phyloP scores from a whole-genome alignment of 2,329 filamentous ascomycete species.

The Colletotrichum graminicola region DNA sequence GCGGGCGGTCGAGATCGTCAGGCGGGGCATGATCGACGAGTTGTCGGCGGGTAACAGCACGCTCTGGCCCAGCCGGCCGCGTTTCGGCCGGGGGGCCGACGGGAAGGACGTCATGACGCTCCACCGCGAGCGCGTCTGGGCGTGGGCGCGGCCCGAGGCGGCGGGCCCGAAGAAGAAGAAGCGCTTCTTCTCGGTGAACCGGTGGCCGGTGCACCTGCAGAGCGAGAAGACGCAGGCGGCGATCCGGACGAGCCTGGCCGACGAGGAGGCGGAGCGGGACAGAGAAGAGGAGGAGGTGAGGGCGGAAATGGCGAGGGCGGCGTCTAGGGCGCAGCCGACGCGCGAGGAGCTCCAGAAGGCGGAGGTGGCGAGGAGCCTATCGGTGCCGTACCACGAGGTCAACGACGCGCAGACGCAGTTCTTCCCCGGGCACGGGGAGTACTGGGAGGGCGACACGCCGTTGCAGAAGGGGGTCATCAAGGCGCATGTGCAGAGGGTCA shows the following conservation, averaged over 20 bases:
- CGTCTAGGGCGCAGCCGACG: slow-evolving; percentile 16
- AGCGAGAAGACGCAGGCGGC: slow-evolving; percentile 46
- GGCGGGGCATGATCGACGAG: slow-evolving; percentile 58
- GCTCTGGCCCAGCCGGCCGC: slow-evolving; percentile 54
- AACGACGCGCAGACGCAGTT: slow-evolving; percentile 42
- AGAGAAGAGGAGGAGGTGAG: background rate
- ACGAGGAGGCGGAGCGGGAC: slow-evolving; percentile 4
- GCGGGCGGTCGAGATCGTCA: slow-evolving; percentile 42
- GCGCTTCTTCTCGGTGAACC: slow-evolving; percentile 59
- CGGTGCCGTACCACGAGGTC: slow-evolving; percentile 54
- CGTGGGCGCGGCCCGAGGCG: slow-evolving; percentile 51
- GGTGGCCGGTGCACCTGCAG: slow-evolving; percentile 62
- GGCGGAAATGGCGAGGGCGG: slow-evolving; percentile 1
- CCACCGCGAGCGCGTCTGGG: slow-evolving; percentile 52
- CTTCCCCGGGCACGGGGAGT: slow-evolving; percentile 45
- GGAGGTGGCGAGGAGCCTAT: slow-evolving; percentile 55
- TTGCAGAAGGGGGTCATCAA: slow-evolving; percentile 48
- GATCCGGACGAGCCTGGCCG: slow-evolving; percentile 44
- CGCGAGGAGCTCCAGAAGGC: background rate
- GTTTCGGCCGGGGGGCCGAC: slow-evolving; percentile 44
- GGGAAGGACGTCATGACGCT: slow-evolving; percentile 42
- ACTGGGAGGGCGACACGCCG: slow-evolving; percentile 49
- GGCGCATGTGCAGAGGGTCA: slow-evolving; percentile 24
- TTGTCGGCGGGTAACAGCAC: slow-evolving; percentile 57
- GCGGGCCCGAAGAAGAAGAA: slow-evolving; percentile 40